These are phyloP conservation scores for Suillus bovinus DNA, from an alignment of 768 basidiomycete genomes.

Conservation along the genomic window DNA sequence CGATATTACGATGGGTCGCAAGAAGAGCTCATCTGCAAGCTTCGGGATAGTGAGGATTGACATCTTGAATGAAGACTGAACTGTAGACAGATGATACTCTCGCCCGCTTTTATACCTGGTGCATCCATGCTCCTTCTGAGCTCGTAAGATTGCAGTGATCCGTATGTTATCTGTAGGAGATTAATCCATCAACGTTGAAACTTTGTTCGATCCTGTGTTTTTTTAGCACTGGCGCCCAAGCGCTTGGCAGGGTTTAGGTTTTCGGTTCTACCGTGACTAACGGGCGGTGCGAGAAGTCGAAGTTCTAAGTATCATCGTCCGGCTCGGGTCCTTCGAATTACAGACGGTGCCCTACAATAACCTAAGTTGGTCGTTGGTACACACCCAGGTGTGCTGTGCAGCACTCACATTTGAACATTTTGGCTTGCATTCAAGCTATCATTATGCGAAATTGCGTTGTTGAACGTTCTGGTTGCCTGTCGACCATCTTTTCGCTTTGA, in stretches of 20 bases:
- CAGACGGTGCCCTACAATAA: neutral
- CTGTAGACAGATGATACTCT: neutral
- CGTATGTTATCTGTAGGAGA: neutral
- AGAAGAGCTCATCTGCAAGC: neutral
- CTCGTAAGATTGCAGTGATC: neutral
- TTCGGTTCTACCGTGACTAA: no score
- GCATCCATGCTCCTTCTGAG: neutral
- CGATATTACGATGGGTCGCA: neutral
- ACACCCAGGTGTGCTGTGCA: neutral
- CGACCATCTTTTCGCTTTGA: neutral
- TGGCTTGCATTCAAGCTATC: neutral
- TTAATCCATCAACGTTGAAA: neutral
- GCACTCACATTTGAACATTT: neutral
- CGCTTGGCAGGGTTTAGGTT: no score
- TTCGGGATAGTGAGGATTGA: neutral
- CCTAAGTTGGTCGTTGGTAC: neutral
- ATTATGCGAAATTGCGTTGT: neutral
- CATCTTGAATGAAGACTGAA: neutral
- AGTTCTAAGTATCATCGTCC: neutral
- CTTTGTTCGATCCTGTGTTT: neutral
- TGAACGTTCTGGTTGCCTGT: neutral
- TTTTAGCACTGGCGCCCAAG: neutral
- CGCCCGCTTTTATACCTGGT: neutral
- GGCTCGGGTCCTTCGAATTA: neutral
- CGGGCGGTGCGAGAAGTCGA: no score